Evolutionary conservation across 805 yeast genomes (phyloP), one percentile per base, ranked within the genome.

Genomic region (Yarrowia porcina): DNA sequence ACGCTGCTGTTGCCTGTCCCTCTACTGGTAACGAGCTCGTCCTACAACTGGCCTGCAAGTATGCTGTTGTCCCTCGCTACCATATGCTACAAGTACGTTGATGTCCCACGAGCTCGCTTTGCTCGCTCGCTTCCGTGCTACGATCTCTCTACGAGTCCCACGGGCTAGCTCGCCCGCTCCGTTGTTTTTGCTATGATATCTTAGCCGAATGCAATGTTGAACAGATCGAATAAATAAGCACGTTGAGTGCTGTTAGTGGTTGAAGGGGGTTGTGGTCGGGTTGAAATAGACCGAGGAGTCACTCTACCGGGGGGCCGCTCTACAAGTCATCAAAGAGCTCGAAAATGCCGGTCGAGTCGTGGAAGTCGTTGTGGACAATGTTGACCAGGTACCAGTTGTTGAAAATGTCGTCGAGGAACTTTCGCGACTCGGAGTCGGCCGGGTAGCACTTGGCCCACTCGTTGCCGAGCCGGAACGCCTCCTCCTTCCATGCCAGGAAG

Each of bases 401-500:
- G 60, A 85, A 77, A 54, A 88, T 72, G 4, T 70, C 67, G 54
- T 76, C 70, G 66, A 87, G 72, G 61, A 87, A 77, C 18, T 74
- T 67, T 17, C 78, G 69, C 33, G 84, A 69, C 13, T 63, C 64
- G 17, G 73, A 65, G 17, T 62, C 71, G 23, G 66, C 67, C n/a
- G 69, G 67, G 64, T 69, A 73, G 71, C 69, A 75, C 47, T 65
- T 59, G 56, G 74, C 74, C 98, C 98, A 93, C 72, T 90, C 97
- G 57, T 81, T 79, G 61, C 91, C 80, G 65, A 93, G 85, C 66
- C 90, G 80, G 80, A 82, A 93, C 39, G 93, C 93, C 75, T 93
- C 98, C 73, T 93, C 97, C 73, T 90, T 92, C 98, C 98, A 93
- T 13, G 98, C 98, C 69, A 92, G 77, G 75, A 93, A 93, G 2